phyloP scores from a whole-genome alignment of 176 grass and related monocot genomes.

The Olyra latifolia region DNA sequence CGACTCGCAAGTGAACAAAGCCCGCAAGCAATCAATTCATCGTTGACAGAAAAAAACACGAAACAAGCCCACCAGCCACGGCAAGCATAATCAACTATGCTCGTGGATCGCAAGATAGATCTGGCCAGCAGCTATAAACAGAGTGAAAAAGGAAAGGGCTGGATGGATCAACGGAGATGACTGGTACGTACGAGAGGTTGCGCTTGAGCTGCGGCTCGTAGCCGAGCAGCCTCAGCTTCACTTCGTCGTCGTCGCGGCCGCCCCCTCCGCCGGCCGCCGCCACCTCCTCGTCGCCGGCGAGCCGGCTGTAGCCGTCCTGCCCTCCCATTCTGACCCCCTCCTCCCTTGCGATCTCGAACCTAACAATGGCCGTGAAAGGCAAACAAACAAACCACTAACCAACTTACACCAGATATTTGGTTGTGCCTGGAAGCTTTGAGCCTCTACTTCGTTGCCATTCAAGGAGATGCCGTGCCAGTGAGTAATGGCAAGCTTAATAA shows the following conservation, averaged over 20 bases:
- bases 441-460: not conserved
- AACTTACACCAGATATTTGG: not conserved
- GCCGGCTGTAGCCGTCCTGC: conserved; percentile 37
- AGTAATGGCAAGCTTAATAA: not conserved
- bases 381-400: not conserved
- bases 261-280: not conserved
- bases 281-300: conserved; percentile 27
- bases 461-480: not conserved
- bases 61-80: not conserved
- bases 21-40: conserved; percentile 5
- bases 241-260: conserved; percentile 8
- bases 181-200: conserved; percentile 56
- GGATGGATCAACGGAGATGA: not conserved
- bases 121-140: not conserved
- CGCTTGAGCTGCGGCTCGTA: conserved; percentile 87
- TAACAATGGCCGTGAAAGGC: not conserved
- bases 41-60: not conserved
- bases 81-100: not conserved
- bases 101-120: not conserved
- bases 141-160: not conserved
- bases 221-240: conserved; percentile 53
- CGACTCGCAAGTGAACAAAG: not conserved
- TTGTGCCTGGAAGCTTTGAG: not conserved
- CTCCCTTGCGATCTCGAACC: not conserved
- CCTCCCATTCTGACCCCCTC: conserved; percentile 13